Base-by-base conservation (phyloP, 2,329 filamentous ascomycete species). In the Aspergillus novoparasiticus region DNA sequence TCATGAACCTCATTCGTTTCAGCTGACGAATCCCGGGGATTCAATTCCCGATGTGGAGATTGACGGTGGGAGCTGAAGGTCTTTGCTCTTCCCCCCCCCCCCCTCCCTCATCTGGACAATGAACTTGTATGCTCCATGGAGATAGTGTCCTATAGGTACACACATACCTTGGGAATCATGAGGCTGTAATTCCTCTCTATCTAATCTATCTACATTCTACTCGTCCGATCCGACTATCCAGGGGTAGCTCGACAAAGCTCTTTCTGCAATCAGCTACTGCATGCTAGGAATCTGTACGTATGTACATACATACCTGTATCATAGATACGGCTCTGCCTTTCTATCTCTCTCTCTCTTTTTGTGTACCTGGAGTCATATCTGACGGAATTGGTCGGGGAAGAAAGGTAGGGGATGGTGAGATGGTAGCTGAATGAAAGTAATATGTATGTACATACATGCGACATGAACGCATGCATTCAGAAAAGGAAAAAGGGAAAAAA, bases 11-110 rank as follows among this genome's bases (percentile, higher is more conserved):
- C 39, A 45, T 45, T 45, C n/a, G 26, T 50, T 54, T 54, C 32
- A 54, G 50, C 50, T 54, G 50, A 54, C 50, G 50, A 54, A 36
- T 54, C 50, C 50, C 50, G 30, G 30, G 30, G 50, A 54, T 12
- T 54, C 50, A 54, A 54, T 54, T 36, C 50, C 50, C 30, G 50
- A 36, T n/a, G 19, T 54, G 50, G 50, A 54, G 50, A 30, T 50
- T 30, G 46, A 41, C 36, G 16, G 39, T 41, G 26, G 46, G 46
- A 32, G 11, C 32, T 11, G 10, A 50, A 26, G 46, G 46, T 19
- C 46, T 50, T 16, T 14, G 34, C 34, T 12, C 34, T 28, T 48
- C 26, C 9, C 21, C 6, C 3, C 45, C 21, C 23, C 45, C 34
- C 3, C 45, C 21, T 12, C 45, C 34, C 34, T 36, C 21, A 16